phyloP scores from a whole-genome alignment of 2,329 filamentous ascomycete genomes.

The Polychaeton citri region DNA sequence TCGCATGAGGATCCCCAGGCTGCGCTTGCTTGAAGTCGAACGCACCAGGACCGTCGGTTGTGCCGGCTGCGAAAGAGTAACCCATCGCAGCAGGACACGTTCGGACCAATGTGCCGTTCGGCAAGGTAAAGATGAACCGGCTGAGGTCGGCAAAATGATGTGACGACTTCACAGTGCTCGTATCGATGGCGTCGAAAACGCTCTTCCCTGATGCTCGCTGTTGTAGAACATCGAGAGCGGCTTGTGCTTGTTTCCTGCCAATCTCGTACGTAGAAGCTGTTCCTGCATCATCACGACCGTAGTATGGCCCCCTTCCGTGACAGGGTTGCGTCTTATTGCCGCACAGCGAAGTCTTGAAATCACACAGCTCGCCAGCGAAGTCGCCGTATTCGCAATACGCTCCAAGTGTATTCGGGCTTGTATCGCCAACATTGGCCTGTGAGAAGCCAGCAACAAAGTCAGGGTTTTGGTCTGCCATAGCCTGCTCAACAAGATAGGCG shows the following conservation, averaged over 20 bases:
- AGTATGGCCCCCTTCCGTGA: conserved; percentile 61
- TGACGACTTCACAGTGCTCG: conserved; percentile 60
- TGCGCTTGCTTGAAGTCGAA: conserved; percentile 92
- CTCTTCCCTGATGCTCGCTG: conserved; percentile 14
- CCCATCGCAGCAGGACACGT: conserved; percentile 83
- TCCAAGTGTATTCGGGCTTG: conserved; percentile 74
- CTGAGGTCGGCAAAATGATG: conserved; percentile 79
- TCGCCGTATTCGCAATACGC: conserved; percentile 83
- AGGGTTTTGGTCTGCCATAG: conserved; percentile 32
- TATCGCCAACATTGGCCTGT: conserved; percentile 83
- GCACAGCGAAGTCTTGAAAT: conserved; percentile 74
- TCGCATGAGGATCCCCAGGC: conserved; percentile 56
- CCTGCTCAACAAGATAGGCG: conserved; percentile 66
- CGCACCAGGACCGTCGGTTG: conserved; percentile 76
- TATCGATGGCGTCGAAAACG: conserved; percentile 39
- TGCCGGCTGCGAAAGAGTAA: conserved; percentile 86
- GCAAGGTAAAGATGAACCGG: conserved; percentile 57
- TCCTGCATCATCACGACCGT: conserved; percentile 48
- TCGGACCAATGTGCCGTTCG: conserved; percentile 54
- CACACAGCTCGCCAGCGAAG: conserved; percentile 47
- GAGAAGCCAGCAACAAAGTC: conserved; percentile 84
- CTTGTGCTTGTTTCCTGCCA: conserved; percentile 55
- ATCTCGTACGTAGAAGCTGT: conserved; percentile 65
- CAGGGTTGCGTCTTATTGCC: conserved; percentile 57
- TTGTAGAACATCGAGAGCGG: conserved; percentile 46